phyloP scores from a whole-genome alignment of 129 eudicot genomes.

The Centella asiatica region DNA sequence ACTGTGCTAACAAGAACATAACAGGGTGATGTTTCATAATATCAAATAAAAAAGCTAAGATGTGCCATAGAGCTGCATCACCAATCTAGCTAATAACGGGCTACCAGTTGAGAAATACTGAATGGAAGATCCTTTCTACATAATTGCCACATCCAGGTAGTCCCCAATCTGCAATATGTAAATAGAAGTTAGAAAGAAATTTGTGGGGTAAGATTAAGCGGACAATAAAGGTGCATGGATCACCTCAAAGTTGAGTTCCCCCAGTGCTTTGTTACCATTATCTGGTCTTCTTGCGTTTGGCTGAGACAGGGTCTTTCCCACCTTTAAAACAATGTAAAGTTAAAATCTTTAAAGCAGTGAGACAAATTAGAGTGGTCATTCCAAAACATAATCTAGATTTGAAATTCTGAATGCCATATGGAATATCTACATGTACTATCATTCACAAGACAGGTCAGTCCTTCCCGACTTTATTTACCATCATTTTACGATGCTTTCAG shows the following conservation, averaged over 20 bases:
- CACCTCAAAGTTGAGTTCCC: constrained; percentile 65
- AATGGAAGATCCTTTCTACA: constrained; percentile 17
- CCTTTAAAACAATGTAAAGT: constrained; percentile 31
- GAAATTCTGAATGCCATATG: not conserved
- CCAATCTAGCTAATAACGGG: not conserved
- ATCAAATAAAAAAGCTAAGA: not conserved
- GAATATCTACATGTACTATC: no score
- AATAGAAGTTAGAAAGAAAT: not conserved
- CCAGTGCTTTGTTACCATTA: constrained; percentile 54
- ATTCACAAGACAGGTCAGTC: no score
- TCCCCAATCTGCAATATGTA: constrained; percentile 70
- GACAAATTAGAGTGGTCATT: not conserved
- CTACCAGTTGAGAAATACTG: not conserved
- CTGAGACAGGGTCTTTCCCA: constrained; percentile 55
- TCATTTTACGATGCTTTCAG: no score
- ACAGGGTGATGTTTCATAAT: no score
- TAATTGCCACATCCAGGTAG: constrained; percentile 81
- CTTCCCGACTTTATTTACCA: no score
- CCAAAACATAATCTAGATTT: not conserved
- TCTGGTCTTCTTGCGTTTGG: constrained; percentile 69
- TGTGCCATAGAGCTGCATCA: not conserved
- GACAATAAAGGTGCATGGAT: not conserved
- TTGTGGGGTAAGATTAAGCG: not conserved
- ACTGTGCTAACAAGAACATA: no score
- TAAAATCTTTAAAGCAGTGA: not conserved